These are phyloP conservation scores for Ophiostoma triangulosporum DNA, from an alignment of 2,329 filamentous ascomycete genomes.

Conservation along the genomic window DNA sequence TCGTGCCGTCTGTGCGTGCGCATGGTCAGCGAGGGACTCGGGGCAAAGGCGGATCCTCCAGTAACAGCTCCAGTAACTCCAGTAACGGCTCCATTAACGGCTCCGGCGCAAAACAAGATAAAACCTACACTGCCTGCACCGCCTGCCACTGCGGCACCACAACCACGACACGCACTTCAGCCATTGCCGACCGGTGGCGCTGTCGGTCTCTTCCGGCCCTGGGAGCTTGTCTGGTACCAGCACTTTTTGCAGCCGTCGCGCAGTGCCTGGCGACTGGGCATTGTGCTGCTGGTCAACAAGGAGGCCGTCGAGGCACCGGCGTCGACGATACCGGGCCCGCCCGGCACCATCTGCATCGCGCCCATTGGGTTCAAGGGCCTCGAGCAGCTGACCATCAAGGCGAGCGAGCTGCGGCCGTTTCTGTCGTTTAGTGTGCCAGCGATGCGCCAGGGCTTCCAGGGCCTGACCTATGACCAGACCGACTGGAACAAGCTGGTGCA, in stretches of 20 bases:
- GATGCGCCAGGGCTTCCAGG: conserved; percentile 16
- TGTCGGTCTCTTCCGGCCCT: conserved; percentile 19
- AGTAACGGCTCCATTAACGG: neutral
- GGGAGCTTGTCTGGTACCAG: conserved; percentile 25
- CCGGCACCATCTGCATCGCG: conserved; percentile 16
- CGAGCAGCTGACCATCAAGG: conserved; percentile 14
- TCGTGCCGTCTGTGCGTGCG: conserved; percentile 34
- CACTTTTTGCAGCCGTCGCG: conserved; percentile 20
- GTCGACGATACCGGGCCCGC: conserved; percentile 8
- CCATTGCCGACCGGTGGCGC: neutral
- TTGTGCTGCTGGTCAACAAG: conserved; percentile 16
- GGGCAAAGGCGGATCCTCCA: neutral
- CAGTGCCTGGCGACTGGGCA: conserved; percentile 23
- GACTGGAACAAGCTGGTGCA: conserved; percentile 19
- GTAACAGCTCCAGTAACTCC: neutral
- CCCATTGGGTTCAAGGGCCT: conserved; percentile 19
- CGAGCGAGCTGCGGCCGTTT: conserved; percentile 23
- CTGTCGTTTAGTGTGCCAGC: conserved; percentile 24
- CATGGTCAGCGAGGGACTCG: conserved; percentile 15
- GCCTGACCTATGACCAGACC: conserved; percentile 18
- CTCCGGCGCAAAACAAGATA: neutral
- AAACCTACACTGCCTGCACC: neutral
- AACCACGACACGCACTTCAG: neutral
- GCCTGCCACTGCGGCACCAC: neutral
- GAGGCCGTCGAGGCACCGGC: conserved; percentile 8